A percentile compares a stretch with the other conserved stretches of the same genome.
Conservation (phyloP, 495 filamentous ascomycete genomes). For the Patellaria atrata region DNA sequence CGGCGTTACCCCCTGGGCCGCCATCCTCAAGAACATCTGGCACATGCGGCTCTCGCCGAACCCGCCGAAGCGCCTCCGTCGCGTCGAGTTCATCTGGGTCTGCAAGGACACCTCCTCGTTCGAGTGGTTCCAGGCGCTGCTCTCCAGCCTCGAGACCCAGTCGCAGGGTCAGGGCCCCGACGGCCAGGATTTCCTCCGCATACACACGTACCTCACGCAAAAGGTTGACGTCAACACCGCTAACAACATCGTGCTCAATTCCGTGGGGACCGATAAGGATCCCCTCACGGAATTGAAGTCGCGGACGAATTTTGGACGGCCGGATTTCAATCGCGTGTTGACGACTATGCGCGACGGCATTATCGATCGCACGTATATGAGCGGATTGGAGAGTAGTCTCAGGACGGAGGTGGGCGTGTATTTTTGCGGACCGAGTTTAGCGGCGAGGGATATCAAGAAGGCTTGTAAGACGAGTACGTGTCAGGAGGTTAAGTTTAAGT, state of each 20-base stretch:
- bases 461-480: constrained; percentile 57
- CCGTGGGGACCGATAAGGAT: constrained; percentile 72
- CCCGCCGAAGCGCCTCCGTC: constrained; percentile 70
- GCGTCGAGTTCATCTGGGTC: constrained; percentile 98
- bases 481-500: constrained; percentile 78
- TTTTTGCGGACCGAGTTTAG: constrained; percentile 80
- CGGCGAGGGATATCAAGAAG: constrained; percentile 70
- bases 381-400: constrained; percentile 56
- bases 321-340: constrained; percentile 77
- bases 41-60: constrained; percentile 77
- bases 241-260: constrained; percentile 93
- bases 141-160: constrained; percentile 84
- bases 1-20: constrained; percentile 93
- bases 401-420: constrained; percentile 89
- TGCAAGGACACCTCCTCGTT: constrained; percentile 94
- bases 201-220: constrained; percentile 96
- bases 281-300: constrained; percentile 82
- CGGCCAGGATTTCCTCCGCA: constrained; percentile 79
- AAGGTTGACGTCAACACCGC: constrained; percentile 79
- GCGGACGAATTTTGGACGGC: constrained; percentile 89
- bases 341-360: constrained; percentile 78
- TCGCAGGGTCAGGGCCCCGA: constrained; percentile 47
- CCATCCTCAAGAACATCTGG: constrained; percentile 98
- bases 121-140: constrained; percentile 95
- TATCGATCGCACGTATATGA: constrained; percentile 67